phyloP scores from a whole-genome alignment of 2,329 filamentous ascomycete genomes.

The Fusarium pseudograminearum region DNA sequence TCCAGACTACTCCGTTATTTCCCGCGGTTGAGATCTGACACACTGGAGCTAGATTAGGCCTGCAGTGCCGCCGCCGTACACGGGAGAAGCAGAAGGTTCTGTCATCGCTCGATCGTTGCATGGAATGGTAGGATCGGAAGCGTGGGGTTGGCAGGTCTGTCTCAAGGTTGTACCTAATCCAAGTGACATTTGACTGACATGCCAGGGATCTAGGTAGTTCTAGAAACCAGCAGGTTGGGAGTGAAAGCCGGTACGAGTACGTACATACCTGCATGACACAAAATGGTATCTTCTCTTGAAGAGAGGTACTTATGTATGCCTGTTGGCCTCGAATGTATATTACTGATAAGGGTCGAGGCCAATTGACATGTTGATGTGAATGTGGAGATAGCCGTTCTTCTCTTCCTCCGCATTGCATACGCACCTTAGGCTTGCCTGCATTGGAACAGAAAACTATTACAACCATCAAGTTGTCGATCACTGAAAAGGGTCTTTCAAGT shows the following conservation, averaged over 20 bases:
- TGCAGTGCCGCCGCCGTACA: constrained; percentile 1
- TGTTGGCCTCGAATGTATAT: not conserved
- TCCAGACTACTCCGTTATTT: constrained; percentile 22
- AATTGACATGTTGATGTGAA: not conserved
- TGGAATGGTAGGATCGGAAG: constrained; percentile 14
- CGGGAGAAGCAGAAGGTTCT: not conserved
- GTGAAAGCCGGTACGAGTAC: not conserved
- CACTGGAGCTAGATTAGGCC: not conserved
- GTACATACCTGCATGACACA: constrained; percentile 13
- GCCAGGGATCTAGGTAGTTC: constrained; percentile 13
- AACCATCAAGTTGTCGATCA: constrained; percentile 22
- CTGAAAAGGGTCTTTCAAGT: constrained; percentile 9
- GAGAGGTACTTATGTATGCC: not conserved
- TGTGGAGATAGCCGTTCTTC: not conserved
- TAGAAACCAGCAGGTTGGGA: constrained; percentile 16
- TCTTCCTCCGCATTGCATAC: not conserved
- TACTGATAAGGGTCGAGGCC: not conserved
- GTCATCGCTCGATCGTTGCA: constrained; percentile 6
- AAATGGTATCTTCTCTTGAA: not conserved
- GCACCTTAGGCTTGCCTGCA: constrained; percentile 1
- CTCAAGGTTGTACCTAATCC: not conserved
- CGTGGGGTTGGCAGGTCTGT: constrained; percentile 31
- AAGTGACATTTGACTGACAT: constrained; percentile 14
- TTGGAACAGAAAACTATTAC: constrained; percentile 1
- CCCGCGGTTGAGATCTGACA: constrained; percentile 11